Percentiles rank a stretch among this genome's conserved stretches.
Conservation (phyloP, 139 green algal species). For the Volvox africanus region DNA sequence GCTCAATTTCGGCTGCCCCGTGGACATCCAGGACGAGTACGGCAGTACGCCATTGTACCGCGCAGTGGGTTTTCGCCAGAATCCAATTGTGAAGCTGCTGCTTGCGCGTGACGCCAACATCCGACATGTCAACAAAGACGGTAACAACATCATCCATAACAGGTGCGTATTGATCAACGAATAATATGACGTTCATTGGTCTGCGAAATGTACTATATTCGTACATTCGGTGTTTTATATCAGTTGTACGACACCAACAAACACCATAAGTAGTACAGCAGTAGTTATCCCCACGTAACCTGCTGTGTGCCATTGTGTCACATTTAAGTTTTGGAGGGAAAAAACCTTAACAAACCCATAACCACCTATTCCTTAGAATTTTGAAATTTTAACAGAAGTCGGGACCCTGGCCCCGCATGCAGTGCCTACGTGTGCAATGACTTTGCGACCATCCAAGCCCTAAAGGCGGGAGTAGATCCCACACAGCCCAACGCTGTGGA, state of each 20-base stretch:
- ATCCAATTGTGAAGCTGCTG: background rate
- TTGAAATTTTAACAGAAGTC: no score
- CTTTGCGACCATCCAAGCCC: background rate
- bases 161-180: background rate
- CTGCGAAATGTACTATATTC: no score
- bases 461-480: constrained; percentile 15
- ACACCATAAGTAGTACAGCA: no score
- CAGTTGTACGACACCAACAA: no score
- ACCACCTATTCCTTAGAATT: no score
- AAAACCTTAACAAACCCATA: no score
- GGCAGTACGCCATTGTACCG: constrained; percentile 28
- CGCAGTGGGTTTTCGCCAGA: constrained; percentile 31
- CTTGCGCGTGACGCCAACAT: background rate
- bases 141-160: constrained; percentile 37
- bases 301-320: no score
- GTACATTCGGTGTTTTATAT: no score
- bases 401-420: background rate
- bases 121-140: constrained; percentile 25
- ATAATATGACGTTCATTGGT: no score
- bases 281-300: no score
- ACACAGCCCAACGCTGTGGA: constrained; percentile 30
- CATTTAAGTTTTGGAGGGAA: no score
- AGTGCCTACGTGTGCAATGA: constrained; percentile 41
- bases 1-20: constrained; percentile 1
- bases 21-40: constrained; percentile 16